A percentile compares a stretch with the other conserved stretches of the same genome.
Evolutionary conservation across 2,329 filamentous ascomycete species (phyloP).

Genomic region (Magnaporthiopsis incrustans): DNA sequence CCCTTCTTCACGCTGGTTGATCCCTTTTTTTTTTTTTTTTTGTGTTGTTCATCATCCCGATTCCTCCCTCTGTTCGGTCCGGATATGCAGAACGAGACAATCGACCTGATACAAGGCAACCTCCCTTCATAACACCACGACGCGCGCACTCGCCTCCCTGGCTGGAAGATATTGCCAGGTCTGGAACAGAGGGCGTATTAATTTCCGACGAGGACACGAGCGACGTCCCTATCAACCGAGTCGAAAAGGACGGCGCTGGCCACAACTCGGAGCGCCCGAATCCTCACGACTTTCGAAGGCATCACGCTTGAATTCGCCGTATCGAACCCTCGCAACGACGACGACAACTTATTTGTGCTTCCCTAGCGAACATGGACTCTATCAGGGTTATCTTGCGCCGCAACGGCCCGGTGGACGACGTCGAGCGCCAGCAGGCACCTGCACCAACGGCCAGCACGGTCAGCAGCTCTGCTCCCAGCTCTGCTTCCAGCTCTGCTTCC

Average conservation of each 20-base stretch:
- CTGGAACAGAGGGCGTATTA: neutral
- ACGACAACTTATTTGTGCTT: neutral
- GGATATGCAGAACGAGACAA: neutral
- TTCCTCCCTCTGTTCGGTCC: neutral
- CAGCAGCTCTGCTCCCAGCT: neutral
- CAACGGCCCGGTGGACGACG: conserved; percentile 13
- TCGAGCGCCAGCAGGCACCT: conserved; percentile 11
- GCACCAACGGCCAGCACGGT: conserved; percentile 14
- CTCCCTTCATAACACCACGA: neutral
- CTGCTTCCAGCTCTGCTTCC: neutral
- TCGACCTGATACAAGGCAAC: neutral
- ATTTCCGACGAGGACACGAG: neutral
- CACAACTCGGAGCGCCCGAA: neutral
- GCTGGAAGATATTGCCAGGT: neutral
- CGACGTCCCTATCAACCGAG: neutral
- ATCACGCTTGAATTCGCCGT: neutral
- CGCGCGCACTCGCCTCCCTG: neutral
- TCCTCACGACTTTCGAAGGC: neutral
- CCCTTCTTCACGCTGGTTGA: neutral
- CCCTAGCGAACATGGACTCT: conserved; percentile 10
- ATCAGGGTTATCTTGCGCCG: conserved; percentile 9
- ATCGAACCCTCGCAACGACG: neutral
- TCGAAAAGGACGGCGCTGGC: neutral
- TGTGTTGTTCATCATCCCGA: neutral
- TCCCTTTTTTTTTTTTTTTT: neutral